Base-by-base conservation (phyloP, 805 yeast species). In the Phaffomyces thermotolerans region DNA sequence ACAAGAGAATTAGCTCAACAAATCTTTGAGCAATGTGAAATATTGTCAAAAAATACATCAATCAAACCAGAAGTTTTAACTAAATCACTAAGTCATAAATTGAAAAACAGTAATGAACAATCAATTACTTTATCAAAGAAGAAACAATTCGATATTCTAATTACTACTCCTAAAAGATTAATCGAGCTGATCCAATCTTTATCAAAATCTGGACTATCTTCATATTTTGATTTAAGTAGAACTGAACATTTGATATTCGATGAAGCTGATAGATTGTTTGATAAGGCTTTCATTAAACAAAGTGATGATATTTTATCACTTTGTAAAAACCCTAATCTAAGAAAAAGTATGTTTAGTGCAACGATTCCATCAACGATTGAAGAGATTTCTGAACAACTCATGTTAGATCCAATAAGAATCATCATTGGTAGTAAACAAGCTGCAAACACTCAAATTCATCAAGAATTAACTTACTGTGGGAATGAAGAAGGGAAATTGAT, bases 251-350 rank as follows among this genome's bases (percentile, higher is more conserved):
- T 93, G 39, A 76, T 93, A 18, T 79, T 93, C 52, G 99, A 93
- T 70, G 99, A 93, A 66, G 98, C 97, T 9, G 99, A 93, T 69
- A 84, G 86, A 55, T 68, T 93, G 46, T 86, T 93, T 53, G 97
- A 93, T 56, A 76, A 80, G 50, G 81, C 85, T 15, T 93, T 93
- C 54, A 78, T 88, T 13, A 87, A 82, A 52, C 99, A 93, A 68
- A 84, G 96, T 1, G 99, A 93, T 62, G 81, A 78, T 42, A 82
- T 93, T 46, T 65, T 93, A 47, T 70, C 81, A 5, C 58, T 65
- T 4, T 63, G 69, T 48, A 53, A 53, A 7, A 63, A 65, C 59
- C 76, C 48, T 56, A 73, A 57, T 59, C 71, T 49, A 57, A 69
- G 42, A 41, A 87, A 81, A 64, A 79, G 93, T 10, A 81, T 95